A percentile compares a stretch with the other conserved stretches of the same genome.
Conservation (phyloP, 805 yeast genomes). For the Maudiozyma bulderi region DNA sequence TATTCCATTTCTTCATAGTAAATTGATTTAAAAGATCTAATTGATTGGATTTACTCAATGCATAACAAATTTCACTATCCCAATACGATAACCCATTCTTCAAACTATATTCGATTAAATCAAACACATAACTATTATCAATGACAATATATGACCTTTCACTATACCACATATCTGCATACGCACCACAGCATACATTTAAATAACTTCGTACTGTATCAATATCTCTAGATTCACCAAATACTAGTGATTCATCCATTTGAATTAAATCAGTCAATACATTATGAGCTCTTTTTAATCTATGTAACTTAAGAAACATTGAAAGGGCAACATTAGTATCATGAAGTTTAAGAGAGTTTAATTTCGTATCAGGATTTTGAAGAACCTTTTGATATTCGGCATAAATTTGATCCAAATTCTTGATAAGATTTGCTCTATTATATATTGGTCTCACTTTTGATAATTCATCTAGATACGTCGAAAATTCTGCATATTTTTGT, state of each 20-base stretch:
- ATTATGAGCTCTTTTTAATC: conserved; percentile 17
- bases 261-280: conserved; percentile 12
- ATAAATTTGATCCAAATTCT: not conserved
- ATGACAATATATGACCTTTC: conserved; percentile 5
- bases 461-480: not conserved
- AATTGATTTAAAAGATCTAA: conserved; percentile 11
- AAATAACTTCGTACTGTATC: conserved; percentile 14
- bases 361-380: not conserved
- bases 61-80: conserved; percentile 18
- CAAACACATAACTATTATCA: conserved; percentile 9
- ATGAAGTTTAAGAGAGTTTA: not conserved
- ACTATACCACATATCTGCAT: conserved; percentile 13
- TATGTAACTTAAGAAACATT: conserved; percentile 6
- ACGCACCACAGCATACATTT: conserved; percentile 23
- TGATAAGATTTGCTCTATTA: not conserved
- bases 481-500: not conserved
- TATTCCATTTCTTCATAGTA: conserved; percentile 15
- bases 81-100: conserved; percentile 8
- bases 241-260: conserved; percentile 1
- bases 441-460: not conserved
- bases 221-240: conserved; percentile 7
- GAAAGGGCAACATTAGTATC: conserved; percentile 5
- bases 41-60: conserved; percentile 12
- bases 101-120: conserved; percentile 8
- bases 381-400: not conserved